Evolutionary conservation across 306 rosid species (phyloP).

Genomic region (Fagus crenata): DNA sequence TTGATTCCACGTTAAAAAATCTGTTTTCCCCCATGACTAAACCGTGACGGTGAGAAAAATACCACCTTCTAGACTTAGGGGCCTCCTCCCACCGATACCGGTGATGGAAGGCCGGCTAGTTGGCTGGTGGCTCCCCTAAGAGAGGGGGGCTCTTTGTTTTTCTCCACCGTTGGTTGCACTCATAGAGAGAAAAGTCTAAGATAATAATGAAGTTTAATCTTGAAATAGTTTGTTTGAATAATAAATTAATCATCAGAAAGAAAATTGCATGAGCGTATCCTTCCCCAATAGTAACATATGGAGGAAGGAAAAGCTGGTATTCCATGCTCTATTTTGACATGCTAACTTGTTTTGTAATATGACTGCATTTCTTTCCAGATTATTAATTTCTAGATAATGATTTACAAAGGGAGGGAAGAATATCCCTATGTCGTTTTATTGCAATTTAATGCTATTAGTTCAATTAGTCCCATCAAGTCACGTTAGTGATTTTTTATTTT

Average conservation of each 20-base stretch:
- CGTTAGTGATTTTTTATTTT: neutral
- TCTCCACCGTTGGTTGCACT: too few relatives aligned
- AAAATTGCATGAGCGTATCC: conserved; percentile 1
- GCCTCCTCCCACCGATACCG: too few relatives aligned
- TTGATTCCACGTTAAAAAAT: too few relatives aligned
- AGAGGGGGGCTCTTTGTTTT: too few relatives aligned
- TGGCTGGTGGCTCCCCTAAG: too few relatives aligned
- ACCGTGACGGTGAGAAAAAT: too few relatives aligned
- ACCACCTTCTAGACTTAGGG: too few relatives aligned
- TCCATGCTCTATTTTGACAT: neutral
- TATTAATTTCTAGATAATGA: neutral
- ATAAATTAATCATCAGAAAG: conserved; percentile 15
- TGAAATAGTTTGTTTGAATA: neutral
- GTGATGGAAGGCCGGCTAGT: too few relatives aligned
- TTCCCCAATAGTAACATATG: neutral
- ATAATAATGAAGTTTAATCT: conserved; percentile 2
- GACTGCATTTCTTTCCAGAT: neutral
- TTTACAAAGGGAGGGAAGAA: neutral
- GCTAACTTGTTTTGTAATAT: neutral
- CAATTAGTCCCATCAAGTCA: conserved; percentile 10
- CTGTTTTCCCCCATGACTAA: too few relatives aligned
- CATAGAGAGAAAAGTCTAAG: too few relatives aligned
- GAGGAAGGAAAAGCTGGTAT: conserved; percentile 2
- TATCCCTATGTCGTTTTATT: neutral
- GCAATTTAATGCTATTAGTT: neutral